Evolutionary conservation across 164 flowering plant genomes (phyloP).

Genomic region (Nymphaea thermarum): DNA sequence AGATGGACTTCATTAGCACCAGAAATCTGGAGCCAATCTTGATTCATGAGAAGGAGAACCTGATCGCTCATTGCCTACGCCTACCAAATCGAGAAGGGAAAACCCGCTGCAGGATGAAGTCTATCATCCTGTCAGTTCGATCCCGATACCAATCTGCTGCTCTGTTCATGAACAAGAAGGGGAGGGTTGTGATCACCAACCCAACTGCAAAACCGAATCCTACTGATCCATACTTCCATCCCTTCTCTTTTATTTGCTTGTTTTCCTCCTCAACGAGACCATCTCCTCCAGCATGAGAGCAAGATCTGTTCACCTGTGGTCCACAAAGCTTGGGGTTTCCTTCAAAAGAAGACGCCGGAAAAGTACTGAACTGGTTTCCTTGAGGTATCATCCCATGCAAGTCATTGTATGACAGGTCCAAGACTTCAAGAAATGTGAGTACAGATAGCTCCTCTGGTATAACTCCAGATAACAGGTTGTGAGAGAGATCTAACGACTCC

Average conservation of each 20-base stretch:
- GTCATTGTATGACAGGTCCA: neutral
- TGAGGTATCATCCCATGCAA: neutral
- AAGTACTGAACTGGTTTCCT: neutral
- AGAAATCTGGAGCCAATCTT: too few species aligned
- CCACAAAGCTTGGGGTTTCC: neutral
- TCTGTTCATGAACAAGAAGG: neutral
- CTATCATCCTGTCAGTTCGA: neutral
- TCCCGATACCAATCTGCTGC: neutral
- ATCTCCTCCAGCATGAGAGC: neutral
- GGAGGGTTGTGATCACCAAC: neutral
- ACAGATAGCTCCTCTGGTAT: neutral
- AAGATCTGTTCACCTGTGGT: neutral
- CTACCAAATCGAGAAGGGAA: too few species aligned
- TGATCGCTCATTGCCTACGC: too few species aligned
- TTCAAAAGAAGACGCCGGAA: neutral
- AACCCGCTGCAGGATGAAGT: too few species aligned
- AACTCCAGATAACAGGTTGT: neutral
- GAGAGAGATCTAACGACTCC: neutral
- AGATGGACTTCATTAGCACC: too few species aligned
- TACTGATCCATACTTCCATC: neutral
- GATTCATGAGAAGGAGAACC: too few species aligned
- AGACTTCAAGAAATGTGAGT: neutral
- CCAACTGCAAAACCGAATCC: neutral
- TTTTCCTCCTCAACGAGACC: neutral
- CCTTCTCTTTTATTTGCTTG: neutral